Evolutionary conservation across 2,329 filamentous ascomycete species (phyloP).

Genomic region (Fusarium compactum): DNA sequence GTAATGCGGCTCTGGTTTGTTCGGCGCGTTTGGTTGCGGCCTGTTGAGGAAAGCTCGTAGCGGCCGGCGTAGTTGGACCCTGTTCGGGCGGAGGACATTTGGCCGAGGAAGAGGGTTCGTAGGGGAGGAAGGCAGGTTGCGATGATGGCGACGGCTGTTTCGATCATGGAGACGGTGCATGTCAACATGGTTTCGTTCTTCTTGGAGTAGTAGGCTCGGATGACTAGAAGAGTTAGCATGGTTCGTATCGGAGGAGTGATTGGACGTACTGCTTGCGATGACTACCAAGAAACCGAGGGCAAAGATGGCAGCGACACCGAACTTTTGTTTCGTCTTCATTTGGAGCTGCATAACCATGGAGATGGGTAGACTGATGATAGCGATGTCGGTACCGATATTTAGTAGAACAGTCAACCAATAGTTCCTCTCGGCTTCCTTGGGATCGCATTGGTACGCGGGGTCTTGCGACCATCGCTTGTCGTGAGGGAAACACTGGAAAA

Average conservation of each 20-base stretch:
- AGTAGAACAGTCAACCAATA: conserved; percentile 43
- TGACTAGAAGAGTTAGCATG: conserved; percentile 36
- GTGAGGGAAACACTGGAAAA: conserved; percentile 55
- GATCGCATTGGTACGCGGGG: conserved; percentile 42
- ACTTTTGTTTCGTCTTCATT: conserved; percentile 51
- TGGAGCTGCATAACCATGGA: conserved; percentile 53
- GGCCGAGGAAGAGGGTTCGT: conserved; percentile 37
- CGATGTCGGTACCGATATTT: conserved; percentile 36
- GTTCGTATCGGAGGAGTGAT: fast-evolving
- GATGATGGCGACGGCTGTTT: conserved; percentile 55
- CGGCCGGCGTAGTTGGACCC: conserved; percentile 35
- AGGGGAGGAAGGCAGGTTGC: conserved; percentile 53
- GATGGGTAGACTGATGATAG: conserved; percentile 51
- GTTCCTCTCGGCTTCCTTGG: conserved; percentile 29
- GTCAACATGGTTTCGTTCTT: conserved; percentile 53
- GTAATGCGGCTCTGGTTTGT: conserved; percentile 39
- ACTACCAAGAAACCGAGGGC: conserved; percentile 50
- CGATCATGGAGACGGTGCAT: conserved; percentile 55
- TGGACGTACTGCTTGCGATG: conserved; percentile 46
- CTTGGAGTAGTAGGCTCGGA: conserved; percentile 53
- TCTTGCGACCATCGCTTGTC: conserved; percentile 50
- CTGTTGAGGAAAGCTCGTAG: conserved; percentile 41
- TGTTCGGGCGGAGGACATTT: conserved; percentile 36
- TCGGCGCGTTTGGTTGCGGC: conserved; percentile 33
- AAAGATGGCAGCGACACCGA: conserved; percentile 50